A percentile compares a stretch with the other conserved stretches of the same genome.
Evolutionary conservation across 148 eudicot genomes (phyloP).

Genomic region (Chenopodium berlandieri): DNA sequence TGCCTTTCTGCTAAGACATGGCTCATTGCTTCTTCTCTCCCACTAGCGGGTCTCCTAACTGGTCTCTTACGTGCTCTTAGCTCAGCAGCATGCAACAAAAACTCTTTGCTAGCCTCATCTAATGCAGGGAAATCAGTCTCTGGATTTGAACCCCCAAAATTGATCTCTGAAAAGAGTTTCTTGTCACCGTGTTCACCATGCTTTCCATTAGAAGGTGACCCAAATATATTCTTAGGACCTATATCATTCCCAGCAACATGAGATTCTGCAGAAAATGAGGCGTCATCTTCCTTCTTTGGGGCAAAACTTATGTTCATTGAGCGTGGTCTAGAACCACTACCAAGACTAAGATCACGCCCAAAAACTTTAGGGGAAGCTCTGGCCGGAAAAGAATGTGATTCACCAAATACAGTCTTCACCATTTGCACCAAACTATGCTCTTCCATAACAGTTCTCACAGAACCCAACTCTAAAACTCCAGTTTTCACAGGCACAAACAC

Average conservation of each 20-base stretch:
- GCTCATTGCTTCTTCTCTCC: constrained; percentile 86
- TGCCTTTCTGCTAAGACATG: constrained; percentile 94
- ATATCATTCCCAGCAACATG: constrained; percentile 37
- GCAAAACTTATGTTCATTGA: constrained; percentile 75
- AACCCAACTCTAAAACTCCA: constrained; percentile 86
- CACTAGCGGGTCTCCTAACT: constrained; percentile 74
- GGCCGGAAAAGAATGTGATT: constrained; percentile 42
- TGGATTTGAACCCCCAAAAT: constrained; percentile 36
- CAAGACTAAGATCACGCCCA: constrained; percentile 77
- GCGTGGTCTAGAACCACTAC: constrained; percentile 47
- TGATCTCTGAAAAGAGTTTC: constrained; percentile 49
- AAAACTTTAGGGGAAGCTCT: constrained; percentile 57
- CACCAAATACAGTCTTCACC: constrained; percentile 57
- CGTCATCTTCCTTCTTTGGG: constrained; percentile 77
- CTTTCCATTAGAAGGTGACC: constrained; percentile 73
- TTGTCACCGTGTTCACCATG: constrained; percentile 47
- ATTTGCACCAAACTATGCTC: constrained; percentile 56
- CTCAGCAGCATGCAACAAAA: constrained; percentile 42
- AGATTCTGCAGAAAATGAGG: constrained; percentile 48
- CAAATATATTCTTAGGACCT: constrained; percentile 45
- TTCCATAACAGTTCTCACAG: constrained; percentile 59
- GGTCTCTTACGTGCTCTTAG: constrained; percentile 79
- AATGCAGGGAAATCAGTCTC: constrained; percentile 31
- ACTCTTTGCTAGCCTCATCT: constrained; percentile 51
- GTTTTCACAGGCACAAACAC: constrained; percentile 76